These are phyloP conservation scores for Paraconiothyrium brasiliense DNA, from an alignment of 2,329 filamentous ascomycete genomes.

Conservation along the genomic window DNA sequence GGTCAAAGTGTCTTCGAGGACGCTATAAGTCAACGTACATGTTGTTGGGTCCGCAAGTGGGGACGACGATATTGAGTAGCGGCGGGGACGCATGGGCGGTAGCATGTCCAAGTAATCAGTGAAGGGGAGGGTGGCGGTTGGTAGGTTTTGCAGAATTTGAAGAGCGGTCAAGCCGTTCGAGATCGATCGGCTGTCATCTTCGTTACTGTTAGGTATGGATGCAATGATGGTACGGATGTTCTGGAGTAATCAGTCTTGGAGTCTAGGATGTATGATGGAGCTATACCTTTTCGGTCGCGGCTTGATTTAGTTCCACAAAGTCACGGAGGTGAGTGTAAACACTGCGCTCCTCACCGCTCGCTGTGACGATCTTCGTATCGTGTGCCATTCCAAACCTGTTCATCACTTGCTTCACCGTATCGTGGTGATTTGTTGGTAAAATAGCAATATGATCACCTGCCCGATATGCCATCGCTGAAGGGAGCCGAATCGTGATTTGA, in stretches of 20 bases:
- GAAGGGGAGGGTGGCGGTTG: constrained; percentile 55
- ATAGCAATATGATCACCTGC: constrained; percentile 79
- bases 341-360: not conserved
- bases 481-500: constrained; percentile 35
- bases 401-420: constrained; percentile 23
- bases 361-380: not conserved
- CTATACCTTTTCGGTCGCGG: constrained; percentile 23
- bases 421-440: constrained; percentile 68
- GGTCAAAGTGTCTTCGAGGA: not conserved
- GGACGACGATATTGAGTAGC: constrained; percentile 79
- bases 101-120: constrained; percentile 73
- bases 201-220: not conserved
- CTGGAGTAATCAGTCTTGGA: constrained; percentile 10
- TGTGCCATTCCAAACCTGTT: not conserved
- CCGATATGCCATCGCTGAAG: constrained; percentile 64
- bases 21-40: not conserved
- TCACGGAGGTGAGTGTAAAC: constrained; percentile 18
- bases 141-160: constrained; percentile 30
- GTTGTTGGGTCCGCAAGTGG: constrained; percentile 61
- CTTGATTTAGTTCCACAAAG: constrained; percentile 22
- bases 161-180: constrained; percentile 27
- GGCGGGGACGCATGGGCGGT: constrained; percentile 74
- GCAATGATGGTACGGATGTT: constrained; percentile 26
- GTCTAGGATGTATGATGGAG: not conserved
- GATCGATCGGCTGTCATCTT: constrained; percentile 5